phyloP scores from a whole-genome alignment of 345 rosid species.

The Brassica carinata region DNA sequence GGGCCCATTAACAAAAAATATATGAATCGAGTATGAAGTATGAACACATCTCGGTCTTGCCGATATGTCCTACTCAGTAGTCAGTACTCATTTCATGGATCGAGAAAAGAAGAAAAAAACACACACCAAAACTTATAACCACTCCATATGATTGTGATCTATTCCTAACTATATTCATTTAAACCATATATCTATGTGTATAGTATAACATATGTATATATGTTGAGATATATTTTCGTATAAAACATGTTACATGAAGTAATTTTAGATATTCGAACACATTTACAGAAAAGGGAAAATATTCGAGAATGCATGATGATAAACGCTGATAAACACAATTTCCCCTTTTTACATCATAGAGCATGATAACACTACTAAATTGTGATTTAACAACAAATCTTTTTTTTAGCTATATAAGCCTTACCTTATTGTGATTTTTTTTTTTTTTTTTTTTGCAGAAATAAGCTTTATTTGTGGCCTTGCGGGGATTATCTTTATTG shows the following conservation, averaged over 20 bases:
- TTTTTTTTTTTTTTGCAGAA: not conserved
- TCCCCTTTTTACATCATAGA: too few relatives aligned
- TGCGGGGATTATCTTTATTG: not conserved
- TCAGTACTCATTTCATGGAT: conserved; percentile 13
- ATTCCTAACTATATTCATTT: conserved; percentile 8
- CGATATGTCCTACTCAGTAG: conserved; percentile 12
- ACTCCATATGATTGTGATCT: conserved; percentile 20
- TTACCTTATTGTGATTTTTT: not conserved
- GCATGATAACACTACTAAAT: not conserved
- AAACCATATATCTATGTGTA: not conserved
- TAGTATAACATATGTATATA: not conserved
- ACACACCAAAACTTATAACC: conserved; percentile 19
- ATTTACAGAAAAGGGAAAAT: not conserved
- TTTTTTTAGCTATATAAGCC: not conserved
- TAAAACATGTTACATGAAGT: not conserved
- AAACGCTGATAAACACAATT: too few relatives aligned
- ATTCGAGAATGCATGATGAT: not conserved
- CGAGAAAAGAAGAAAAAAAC: not conserved
- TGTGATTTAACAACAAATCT: not conserved
- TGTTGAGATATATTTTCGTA: not conserved
- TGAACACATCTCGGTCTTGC: not conserved
- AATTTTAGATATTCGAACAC: not conserved
- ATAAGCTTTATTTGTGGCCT: not conserved
- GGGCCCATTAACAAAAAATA: not conserved
- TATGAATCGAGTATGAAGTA: not conserved